Base-by-base conservation (phyloP, 2,329 filamentous ascomycete species). In the Pseudocercospora macadamiae region DNA sequence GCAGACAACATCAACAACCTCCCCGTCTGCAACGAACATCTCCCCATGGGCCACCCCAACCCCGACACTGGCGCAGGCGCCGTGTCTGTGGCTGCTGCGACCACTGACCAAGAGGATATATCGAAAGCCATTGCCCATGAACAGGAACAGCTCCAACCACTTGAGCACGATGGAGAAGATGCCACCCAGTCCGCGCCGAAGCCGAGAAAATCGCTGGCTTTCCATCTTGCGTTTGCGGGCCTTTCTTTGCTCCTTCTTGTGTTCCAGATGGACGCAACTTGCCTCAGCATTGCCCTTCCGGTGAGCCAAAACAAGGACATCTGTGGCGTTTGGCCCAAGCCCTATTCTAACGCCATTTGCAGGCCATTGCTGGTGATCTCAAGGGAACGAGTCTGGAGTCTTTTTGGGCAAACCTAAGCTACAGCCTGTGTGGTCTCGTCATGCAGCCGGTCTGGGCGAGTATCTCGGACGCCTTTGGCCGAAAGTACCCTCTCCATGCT, bases 221-320 rank as follows among this genome's bases (percentile, higher is more conserved):
- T 48, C 44, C 12, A 28, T 14, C 44, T 48, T 23, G 26, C 21
- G 10, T 48, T 48, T 48, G 44, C 26, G 3, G 44, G 44, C n/a
- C 19, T 48, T 26, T 23, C 21, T 12, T 12, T 28, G 26, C 26
- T 28, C 12, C 21, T 28, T 23, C 26, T 48, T 3, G 44, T 48
- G 18, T 48, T 48, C 23, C 44, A 48, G 44, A 26, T 52, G 19
- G 48, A 52, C 48, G 48, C 48, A 37, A 28, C 30, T 7, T 23
- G 21, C 12, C 48, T 52, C 30, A 30, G 49, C 14, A 30, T 52
- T 19, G 49, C 49, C 18, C 28, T 52, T 4, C 49, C 49, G 16
- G 49, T 52, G 19, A 21, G 49, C 36, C 21, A n/a, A 7, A 7
- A 37, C 34, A 36, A 36, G 32, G 32, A 36, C 8, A 10, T 12